Evolutionary conservation across 495 filamentous ascomycete species (phyloP).

Genomic region (Xylaria venustula): DNA sequence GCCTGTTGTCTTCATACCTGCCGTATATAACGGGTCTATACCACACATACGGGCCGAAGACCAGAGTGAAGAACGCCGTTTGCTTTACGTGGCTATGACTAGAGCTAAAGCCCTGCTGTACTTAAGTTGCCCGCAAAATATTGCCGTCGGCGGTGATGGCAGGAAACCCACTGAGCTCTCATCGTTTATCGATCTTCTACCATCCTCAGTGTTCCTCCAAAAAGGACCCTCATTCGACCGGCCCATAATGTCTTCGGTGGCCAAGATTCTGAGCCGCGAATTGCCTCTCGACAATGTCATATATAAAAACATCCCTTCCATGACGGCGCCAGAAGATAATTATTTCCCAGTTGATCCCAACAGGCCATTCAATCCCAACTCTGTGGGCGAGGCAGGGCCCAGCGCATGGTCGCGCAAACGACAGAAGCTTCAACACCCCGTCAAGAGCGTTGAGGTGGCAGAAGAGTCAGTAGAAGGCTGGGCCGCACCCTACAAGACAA

Average conservation of each 20-base stretch:
- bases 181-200: constrained; percentile 36
- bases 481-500: constrained; percentile 40
- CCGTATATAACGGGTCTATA: constrained; percentile 86
- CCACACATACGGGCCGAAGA: constrained; percentile 94
- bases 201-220: constrained; percentile 34
- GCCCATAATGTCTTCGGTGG: constrained; percentile 37
- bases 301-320: constrained; percentile 40
- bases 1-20: constrained; percentile 95
- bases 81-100: constrained; percentile 98
- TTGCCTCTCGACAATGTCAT: constrained; percentile 38
- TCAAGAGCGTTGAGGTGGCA: constrained; percentile 20
- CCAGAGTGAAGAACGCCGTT: constrained; percentile 79
- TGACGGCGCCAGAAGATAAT: constrained; percentile 41
- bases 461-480: constrained; percentile 25
- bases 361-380: constrained; percentile 22
- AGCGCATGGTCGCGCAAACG: constrained; percentile 24
- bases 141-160: constrained; percentile 26
- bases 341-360: constrained; percentile 35
- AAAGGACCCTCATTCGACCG: constrained; percentile 47
- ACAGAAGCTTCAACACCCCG: constrained; percentile 25
- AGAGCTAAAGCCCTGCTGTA: constrained; percentile 90
- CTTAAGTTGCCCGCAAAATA: constrained; percentile 69
- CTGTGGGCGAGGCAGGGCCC: constrained; percentile 5
- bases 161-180: constrained; percentile 38
- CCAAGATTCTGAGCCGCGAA: constrained; percentile 39